phyloP scores from a whole-genome alignment of 2,329 filamentous ascomycete genomes.

The Whalleya microplaca region DNA sequence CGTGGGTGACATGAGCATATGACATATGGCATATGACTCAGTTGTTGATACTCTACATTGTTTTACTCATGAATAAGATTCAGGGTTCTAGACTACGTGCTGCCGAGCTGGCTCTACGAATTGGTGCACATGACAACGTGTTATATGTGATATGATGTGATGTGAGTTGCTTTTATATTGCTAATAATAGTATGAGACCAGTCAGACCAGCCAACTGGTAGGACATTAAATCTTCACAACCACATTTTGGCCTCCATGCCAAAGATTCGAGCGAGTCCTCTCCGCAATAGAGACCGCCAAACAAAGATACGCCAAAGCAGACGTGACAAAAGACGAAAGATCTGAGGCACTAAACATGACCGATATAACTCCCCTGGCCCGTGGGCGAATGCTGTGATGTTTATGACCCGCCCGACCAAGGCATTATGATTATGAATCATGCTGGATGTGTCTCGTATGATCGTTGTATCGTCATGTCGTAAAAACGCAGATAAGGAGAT shows the following conservation, averaged over 20 bases:
- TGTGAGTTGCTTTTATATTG: neutral
- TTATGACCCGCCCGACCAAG: neutral
- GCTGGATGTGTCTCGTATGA: neutral
- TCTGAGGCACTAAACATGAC: neutral
- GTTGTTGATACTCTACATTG: neutral
- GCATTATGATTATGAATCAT: neutral
- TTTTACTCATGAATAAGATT: neutral
- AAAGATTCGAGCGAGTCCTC: neutral
- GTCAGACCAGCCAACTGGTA: neutral
- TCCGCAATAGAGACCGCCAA: neutral
- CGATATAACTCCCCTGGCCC: neutral
- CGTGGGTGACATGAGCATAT: neutral
- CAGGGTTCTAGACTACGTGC: neutral
- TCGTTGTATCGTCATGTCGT: conserved; percentile 9
- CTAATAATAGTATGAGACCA: neutral
- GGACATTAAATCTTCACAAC: neutral
- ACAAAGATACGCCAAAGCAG: neutral
- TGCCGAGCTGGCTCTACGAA: neutral
- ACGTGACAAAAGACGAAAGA: neutral
- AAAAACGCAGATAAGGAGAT: neutral
- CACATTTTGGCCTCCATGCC: neutral
- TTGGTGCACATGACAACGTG: neutral
- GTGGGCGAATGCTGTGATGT: neutral
- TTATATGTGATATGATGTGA: neutral
- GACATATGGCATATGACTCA: neutral